Percentiles rank a stretch among this genome's conserved stretches.
These are phyloP conservation scores for Asterionellopsis glacialis DNA, from an alignment of 108 stramenopile genomes.

Conservation along the genomic window DNA sequence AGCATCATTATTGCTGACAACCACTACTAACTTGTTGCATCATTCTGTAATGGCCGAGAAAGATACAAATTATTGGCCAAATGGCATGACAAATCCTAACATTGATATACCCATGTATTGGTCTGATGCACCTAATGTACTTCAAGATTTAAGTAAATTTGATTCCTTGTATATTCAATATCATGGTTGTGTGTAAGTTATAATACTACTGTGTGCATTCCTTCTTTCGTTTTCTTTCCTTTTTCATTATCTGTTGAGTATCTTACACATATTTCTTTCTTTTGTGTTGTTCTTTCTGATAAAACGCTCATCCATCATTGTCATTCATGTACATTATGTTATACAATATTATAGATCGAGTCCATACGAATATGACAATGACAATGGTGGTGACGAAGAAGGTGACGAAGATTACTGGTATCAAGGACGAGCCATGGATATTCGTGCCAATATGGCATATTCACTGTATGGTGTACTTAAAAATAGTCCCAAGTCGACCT, in stretches of 20 bases:
- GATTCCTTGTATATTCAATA: slow-evolving; percentile 33
- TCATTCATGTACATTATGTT: neutral
- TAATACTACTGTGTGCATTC: too few relatives aligned
- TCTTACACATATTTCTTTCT: too few relatives aligned
- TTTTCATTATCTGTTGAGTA: too few relatives aligned
- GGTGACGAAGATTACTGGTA: slow-evolving; percentile 34
- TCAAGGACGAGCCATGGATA: slow-evolving; percentile 36
- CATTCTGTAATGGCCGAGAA: too few relatives aligned
- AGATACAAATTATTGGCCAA: slow-evolving; percentile 30
- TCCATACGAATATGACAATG: slow-evolving; percentile 31
- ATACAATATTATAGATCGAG: slow-evolving; percentile 20
- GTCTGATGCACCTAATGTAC: slow-evolving; percentile 30
- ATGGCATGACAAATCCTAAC: slow-evolving; percentile 33
- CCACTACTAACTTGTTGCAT: too few relatives aligned
- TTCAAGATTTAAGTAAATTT: slow-evolving; percentile 41
- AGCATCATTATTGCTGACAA: too few relatives aligned
- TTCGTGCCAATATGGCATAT: slow-evolving; percentile 57
- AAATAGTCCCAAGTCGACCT: too few relatives aligned
- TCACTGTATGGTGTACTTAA: slow-evolving; percentile 43
- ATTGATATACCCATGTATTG: slow-evolving; percentile 30
- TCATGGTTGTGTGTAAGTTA: slow-evolving; percentile 44
- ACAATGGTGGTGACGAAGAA: neutral
- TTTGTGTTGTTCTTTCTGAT: neutral
- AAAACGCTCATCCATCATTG: neutral
- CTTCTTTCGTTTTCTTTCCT: too few relatives aligned